Conservation (phyloP, 257 asterid genomes). For the Gynochthodes officinalis region DNA sequence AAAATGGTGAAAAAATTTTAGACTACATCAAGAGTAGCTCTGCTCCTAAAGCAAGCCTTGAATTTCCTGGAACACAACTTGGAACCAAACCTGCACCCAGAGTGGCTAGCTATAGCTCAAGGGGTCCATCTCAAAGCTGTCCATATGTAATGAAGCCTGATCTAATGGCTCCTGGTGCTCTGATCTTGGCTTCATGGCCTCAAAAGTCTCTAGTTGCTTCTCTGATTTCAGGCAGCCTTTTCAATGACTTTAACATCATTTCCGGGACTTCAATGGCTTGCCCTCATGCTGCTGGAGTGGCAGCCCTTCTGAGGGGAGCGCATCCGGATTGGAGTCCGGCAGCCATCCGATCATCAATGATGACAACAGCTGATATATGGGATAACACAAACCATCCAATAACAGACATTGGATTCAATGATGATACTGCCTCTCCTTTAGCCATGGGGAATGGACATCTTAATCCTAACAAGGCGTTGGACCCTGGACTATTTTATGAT, state of each 20-base stretch:
- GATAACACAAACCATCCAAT: slow-evolving; percentile 51
- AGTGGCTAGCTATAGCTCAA: slow-evolving; percentile 63
- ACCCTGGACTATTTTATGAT: slow-evolving; percentile 70
- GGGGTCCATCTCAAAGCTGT: slow-evolving; percentile 77
- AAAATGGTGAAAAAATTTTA: slow-evolving; percentile 40
- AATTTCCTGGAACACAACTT: slow-evolving; percentile 37
- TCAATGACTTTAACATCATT: slow-evolving; percentile 45
- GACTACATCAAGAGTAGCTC: slow-evolving; percentile 34
- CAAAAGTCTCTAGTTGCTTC: slow-evolving; percentile 19
- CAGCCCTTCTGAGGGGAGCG: slow-evolving; percentile 52
- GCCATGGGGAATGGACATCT: slow-evolving; percentile 76
- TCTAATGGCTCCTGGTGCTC: slow-evolving; percentile 61
- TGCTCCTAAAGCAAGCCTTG: slow-evolving; percentile 40
- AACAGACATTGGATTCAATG: slow-evolving; percentile 30
- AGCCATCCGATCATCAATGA: slow-evolving; percentile 64
- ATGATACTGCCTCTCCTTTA: slow-evolving; percentile 44
- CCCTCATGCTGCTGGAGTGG: slow-evolving; percentile 69
- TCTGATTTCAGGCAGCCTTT: slow-evolving; percentile 32
- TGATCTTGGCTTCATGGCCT: slow-evolving; percentile 68
- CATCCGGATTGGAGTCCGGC: slow-evolving; percentile 74
- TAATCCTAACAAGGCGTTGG: slow-evolving; percentile 57
- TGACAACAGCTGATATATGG: slow-evolving; percentile 49
- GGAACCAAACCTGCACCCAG: slow-evolving; percentile 57
- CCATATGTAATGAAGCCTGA: slow-evolving; percentile 67
- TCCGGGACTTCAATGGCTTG: slow-evolving; percentile 86